A percentile compares a stretch with the other conserved stretches of the same genome.
These are phyloP conservation scores for Lenzites betulinus DNA, from an alignment of 768 basidiomycete genomes.

Conservation along the genomic window DNA sequence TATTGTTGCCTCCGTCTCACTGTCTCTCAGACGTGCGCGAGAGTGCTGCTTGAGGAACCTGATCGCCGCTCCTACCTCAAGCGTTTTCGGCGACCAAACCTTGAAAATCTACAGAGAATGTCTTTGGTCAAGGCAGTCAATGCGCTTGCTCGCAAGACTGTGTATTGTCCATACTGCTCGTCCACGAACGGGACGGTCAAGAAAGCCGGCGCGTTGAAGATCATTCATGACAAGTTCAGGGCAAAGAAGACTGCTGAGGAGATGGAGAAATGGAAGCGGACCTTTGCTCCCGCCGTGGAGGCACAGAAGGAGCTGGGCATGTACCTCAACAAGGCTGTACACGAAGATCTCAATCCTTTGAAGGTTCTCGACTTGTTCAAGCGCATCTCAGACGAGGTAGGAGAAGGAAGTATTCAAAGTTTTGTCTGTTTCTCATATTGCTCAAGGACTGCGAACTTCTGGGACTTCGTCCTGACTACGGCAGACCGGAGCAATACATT, in stretches of 20 bases:
- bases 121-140: conserved; percentile 84
- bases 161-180: conserved; percentile 92
- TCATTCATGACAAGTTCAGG: conserved; percentile 96
- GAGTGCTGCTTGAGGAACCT: conserved; percentile 84
- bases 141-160: conserved; percentile 81
- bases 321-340: conserved; percentile 84
- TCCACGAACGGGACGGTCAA: conserved; percentile 95
- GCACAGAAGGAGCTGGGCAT: conserved; percentile 84
- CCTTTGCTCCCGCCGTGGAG: conserved; percentile 79
- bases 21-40: conserved; percentile 74
- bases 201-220: conserved; percentile 92
- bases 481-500: conserved; percentile 94
- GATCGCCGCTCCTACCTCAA: conserved; percentile 84
- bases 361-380: conserved; percentile 92
- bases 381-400: conserved; percentile 87
- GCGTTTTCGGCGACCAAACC: conserved; percentile 85
- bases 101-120: conserved; percentile 92
- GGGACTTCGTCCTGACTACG: conserved; percentile 84
- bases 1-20: not conserved
- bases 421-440: conserved; percentile 13
- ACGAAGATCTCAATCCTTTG: conserved; percentile 93
- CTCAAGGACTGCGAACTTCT: conserved; percentile 90
- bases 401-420: too few species aligned
- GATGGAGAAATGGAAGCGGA: conserved; percentile 84
- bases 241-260: conserved; percentile 91